Evolutionary conservation across 495 filamentous ascomycete species (phyloP).

Genomic region (Neurospora sp.): DNA sequence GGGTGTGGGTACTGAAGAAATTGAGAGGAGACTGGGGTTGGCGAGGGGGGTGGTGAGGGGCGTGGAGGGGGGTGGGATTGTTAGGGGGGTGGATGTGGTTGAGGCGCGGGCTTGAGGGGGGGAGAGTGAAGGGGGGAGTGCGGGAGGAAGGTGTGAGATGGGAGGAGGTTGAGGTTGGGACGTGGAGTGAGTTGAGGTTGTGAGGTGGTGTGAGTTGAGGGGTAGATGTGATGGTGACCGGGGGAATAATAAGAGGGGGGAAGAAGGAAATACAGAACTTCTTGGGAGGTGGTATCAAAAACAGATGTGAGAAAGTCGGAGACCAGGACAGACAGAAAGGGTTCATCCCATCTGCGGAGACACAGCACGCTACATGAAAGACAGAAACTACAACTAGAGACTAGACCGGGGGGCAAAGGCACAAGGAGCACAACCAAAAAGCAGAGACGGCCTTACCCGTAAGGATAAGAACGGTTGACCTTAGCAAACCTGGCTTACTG

Average conservation of each 20-base stretch:
- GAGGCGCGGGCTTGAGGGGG: not conserved
- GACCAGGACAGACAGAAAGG: not conserved
- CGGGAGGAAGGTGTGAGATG: not conserved
- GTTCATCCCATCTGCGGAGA: not conserved
- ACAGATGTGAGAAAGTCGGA: not conserved
- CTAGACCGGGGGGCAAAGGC: too few species aligned
- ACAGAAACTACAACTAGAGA: not conserved
- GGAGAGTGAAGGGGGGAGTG: not conserved
- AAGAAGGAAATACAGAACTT: not conserved
- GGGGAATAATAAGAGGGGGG: not conserved
- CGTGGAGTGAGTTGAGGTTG: not conserved
- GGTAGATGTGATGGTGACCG: not conserved
- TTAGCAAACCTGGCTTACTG: too few species aligned
- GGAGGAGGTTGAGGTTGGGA: not conserved
- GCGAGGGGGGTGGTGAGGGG: constrained; percentile 26
- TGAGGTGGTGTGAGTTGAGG: not conserved
- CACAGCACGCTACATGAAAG: not conserved
- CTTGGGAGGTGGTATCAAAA: not conserved
- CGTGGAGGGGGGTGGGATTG: constrained; percentile 21
- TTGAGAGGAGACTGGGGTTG: constrained; percentile 28
- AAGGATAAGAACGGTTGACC: too few species aligned
- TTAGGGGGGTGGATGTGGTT: constrained; percentile 8
- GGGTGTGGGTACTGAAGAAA: constrained; percentile 18
- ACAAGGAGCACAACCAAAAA: too few species aligned
- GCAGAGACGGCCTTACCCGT: too few species aligned